Conservation (phyloP, 1,284 basidiomycete species). For the Pholiota adiposa region DNA sequence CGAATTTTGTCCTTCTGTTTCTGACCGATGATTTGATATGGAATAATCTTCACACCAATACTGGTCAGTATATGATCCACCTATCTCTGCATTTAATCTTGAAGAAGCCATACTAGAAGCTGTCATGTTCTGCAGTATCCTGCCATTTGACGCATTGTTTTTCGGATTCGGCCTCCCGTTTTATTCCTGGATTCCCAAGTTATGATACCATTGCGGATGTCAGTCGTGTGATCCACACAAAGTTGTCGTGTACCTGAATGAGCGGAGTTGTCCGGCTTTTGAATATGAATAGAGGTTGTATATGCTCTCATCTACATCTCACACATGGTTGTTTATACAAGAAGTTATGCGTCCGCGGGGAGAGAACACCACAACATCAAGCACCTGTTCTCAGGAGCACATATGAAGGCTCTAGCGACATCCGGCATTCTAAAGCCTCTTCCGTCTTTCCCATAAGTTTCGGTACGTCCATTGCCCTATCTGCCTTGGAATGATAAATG, state of each 20-base stretch:
- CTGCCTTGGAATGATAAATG: neutral
- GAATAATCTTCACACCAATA: neutral
- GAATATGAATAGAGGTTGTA: neutral
- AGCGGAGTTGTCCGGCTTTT: neutral
- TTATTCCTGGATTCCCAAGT: neutral
- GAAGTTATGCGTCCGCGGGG: slow-evolving; percentile 1
- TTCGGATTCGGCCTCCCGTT: neutral
- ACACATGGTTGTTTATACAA: slow-evolving; percentile 2
- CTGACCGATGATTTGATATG: neutral
- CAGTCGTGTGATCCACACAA: neutral
- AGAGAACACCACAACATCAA: neutral
- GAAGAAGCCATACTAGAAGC: neutral
- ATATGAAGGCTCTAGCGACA: neutral
- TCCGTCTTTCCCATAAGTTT: neutral
- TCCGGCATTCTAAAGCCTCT: neutral
- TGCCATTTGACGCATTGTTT: neutral
- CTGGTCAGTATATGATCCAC: neutral
- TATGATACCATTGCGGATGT: neutral
- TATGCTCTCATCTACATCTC: slow-evolving; percentile 1
- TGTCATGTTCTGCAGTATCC: too few relatives aligned
- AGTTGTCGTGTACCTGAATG: neutral
- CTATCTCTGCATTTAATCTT: neutral
- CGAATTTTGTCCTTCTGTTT: neutral
- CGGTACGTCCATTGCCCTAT: neutral
- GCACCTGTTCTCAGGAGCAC: neutral